These are phyloP conservation scores for Chloranthus sessilifolius DNA, from an alignment of 164 flowering plant species.

Conservation along the genomic window DNA sequence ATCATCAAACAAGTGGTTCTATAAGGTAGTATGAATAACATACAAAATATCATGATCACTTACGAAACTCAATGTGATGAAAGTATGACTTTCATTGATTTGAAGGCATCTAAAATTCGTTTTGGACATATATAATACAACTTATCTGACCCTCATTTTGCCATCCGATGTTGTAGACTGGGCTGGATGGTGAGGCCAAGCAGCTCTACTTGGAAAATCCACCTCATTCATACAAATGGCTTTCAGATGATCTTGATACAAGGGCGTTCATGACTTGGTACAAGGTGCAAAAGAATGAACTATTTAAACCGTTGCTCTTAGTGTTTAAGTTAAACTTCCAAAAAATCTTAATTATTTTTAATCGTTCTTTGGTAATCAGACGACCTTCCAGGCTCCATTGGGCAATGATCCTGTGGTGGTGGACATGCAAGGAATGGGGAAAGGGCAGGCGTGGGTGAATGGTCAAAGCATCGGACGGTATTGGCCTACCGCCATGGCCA, in stretches of 20 bases:
- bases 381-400: constrained; percentile 55
- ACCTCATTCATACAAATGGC: constrained; percentile 36
- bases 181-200: constrained; percentile 35
- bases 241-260: constrained; percentile 18
- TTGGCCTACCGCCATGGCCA: constrained; percentile 49
- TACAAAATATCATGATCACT: not conserved
- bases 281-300: no score
- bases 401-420: constrained; percentile 65
- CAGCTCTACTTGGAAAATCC: constrained; percentile 15
- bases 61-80: not conserved
- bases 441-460: constrained; percentile 78
- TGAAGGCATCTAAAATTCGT: no score
- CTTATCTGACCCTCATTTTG: not conserved
- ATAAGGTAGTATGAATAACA: constrained; percentile 18
- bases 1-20: constrained; percentile 43
- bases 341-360: not conserved
- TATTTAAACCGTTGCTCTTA: not conserved
- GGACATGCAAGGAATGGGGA: constrained; percentile 66
- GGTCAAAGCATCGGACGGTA: constrained; percentile 61
- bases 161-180: constrained; percentile 2
- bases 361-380: constrained; percentile 21
- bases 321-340: not conserved
- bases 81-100: not conserved
- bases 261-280: constrained; percentile 57
- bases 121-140: not conserved